Percentiles rank a stretch among this genome's conserved stretches.
phyloP scores from a whole-genome alignment of 352 stramenopile genomes.

The Albugo laibachii region DNA sequence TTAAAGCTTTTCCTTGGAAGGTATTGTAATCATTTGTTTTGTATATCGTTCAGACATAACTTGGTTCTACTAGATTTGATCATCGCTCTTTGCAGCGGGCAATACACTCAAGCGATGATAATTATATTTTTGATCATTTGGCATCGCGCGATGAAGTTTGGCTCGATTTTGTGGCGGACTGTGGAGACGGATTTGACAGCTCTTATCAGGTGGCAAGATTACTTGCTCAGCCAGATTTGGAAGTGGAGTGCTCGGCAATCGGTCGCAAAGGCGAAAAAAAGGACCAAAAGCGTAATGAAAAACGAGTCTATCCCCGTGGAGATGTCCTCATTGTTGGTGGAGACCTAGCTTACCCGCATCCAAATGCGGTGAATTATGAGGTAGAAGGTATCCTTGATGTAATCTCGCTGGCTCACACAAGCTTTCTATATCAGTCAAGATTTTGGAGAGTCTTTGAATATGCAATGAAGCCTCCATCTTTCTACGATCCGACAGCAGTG shows the following conservation, averaged over 20 bases:
- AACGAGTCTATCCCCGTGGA: slow-evolving; percentile 48
- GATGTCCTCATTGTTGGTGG: slow-evolving; percentile 81
- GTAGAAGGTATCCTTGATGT: background rate
- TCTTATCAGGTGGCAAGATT: slow-evolving; percentile 84
- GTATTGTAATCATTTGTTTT: slow-evolving; percentile 8
- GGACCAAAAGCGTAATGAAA: slow-evolving; percentile 8
- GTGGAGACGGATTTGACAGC: slow-evolving; percentile 85
- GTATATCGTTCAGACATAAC: too few relatives aligned
- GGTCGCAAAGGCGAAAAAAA: slow-evolving; percentile 1
- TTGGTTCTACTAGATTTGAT: slow-evolving; percentile 28
- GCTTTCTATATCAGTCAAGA: slow-evolving; percentile 15
- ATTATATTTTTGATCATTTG: slow-evolving; percentile 72
- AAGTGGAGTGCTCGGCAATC: slow-evolving; percentile 28
- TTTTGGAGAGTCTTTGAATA: slow-evolving; percentile 88
- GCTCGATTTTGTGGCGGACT: slow-evolving; percentile 90
- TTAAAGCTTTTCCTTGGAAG: slow-evolving; percentile 84
- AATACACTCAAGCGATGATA: slow-evolving; percentile 41
- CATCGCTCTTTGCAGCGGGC: slow-evolving; percentile 81
- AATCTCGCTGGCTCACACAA: background rate
- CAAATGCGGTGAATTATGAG: slow-evolving; percentile 75
- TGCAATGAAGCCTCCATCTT: slow-evolving; percentile 76
- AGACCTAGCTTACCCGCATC: slow-evolving; percentile 85
- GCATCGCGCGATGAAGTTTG: slow-evolving; percentile 65
- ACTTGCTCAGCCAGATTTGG: slow-evolving; percentile 75
- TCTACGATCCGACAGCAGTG: slow-evolving; percentile 77